These are phyloP conservation scores for Vitis amurensis DNA, from an alignment of 164 flowering plant genomes.

Conservation along the genomic window DNA sequence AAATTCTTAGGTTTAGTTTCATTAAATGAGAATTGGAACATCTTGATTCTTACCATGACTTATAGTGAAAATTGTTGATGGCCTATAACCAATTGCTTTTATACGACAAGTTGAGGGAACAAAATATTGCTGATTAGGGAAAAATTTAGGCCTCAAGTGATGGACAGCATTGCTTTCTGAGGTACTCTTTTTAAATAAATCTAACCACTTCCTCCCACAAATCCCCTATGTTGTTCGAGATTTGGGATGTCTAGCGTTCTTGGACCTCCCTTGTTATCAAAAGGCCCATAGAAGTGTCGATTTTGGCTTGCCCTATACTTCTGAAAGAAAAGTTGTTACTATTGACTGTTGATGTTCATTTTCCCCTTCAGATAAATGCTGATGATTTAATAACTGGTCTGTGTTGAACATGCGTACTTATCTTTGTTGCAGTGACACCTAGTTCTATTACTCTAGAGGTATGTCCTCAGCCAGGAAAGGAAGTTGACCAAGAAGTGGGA, in stretches of 20 bases:
- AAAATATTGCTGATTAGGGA: no score
- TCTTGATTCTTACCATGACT: no score
- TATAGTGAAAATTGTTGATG: no score
- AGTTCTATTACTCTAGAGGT: not conserved
- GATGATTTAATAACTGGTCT: not conserved
- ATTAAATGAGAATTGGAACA: no score
- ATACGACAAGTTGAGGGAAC: no score
- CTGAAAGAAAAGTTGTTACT: not conserved
- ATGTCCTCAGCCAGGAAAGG: not conserved
- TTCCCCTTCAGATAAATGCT: not conserved
- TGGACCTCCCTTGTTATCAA: not conserved
- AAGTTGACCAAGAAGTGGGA: not conserved
- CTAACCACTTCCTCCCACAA: no score
- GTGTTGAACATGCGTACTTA: not conserved
- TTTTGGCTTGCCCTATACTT: not conserved
- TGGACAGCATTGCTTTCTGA: no score
- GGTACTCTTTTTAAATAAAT: no score
- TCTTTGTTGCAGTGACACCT: constrained; percentile 5
- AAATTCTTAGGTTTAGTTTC: no score
- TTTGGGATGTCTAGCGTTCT: not conserved
- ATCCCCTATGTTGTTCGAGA: no score
- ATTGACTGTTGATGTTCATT: not conserved
- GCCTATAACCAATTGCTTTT: no score
- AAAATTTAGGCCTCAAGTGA: no score
- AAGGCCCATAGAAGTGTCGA: not conserved